These are phyloP conservation scores for Sarocladium oryzae DNA, from an alignment of 2,329 filamentous ascomycete species.

Conservation along the genomic window DNA sequence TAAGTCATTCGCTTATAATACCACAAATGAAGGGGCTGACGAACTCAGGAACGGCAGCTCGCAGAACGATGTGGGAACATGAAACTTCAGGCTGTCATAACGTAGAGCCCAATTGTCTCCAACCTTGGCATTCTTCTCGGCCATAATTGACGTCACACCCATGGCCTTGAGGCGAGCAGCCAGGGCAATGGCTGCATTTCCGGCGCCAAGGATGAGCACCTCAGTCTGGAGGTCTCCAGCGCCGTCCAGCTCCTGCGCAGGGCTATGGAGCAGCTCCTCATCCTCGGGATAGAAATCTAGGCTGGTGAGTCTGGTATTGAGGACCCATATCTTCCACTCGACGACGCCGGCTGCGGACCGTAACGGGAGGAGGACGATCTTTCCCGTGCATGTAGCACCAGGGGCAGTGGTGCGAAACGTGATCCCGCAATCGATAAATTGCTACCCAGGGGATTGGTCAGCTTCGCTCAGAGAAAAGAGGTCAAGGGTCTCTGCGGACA, in stretches of 20 bases:
- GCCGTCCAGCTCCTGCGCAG: conserved; percentile 14
- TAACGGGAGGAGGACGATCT: conserved; percentile 23
- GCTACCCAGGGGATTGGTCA: background rate
- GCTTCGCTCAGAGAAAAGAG: too few relatives aligned
- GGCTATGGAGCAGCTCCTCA: conserved; percentile 16
- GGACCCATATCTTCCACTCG: conserved; percentile 28
- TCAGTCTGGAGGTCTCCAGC: conserved; percentile 20
- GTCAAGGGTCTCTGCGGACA: too few relatives aligned
- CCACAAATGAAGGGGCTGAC: conserved; percentile 13
- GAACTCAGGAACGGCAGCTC: conserved; percentile 12
- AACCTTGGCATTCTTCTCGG: conserved; percentile 25
- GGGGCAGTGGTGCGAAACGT: conserved; percentile 25
- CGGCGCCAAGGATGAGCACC: conserved; percentile 28
- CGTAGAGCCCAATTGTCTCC: conserved; percentile 34
- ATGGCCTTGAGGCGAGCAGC: conserved; percentile 32
- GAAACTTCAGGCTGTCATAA: conserved; percentile 33
- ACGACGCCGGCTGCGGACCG: background rate
- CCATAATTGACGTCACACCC: conserved; percentile 26
- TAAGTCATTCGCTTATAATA: conserved; percentile 14
- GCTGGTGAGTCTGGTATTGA: conserved; percentile 22
- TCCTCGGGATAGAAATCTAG: conserved; percentile 22
- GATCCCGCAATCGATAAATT: conserved; percentile 13
- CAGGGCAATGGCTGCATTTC: conserved; percentile 25
- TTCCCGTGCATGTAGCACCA: conserved; percentile 22
- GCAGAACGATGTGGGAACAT: conserved; percentile 24